A percentile compares a stretch with the other conserved stretches of the same genome.
phyloP scores from a whole-genome alignment of 2,329 filamentous ascomycete genomes.

The Talaromyces sp. region DNA sequence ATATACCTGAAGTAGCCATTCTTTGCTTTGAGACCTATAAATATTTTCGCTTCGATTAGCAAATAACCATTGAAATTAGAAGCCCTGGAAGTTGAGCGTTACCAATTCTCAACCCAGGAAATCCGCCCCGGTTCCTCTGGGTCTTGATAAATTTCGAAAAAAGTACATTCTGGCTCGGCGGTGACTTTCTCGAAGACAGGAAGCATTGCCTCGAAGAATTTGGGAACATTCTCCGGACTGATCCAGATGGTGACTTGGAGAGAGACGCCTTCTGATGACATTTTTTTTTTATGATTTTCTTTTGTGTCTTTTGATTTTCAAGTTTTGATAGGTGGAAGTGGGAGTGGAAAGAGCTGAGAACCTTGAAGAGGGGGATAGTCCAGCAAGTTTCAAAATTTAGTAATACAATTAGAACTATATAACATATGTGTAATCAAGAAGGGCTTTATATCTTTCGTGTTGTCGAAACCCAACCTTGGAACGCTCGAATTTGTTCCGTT shows the following conservation, averaged over 20 bases:
- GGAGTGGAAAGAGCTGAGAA: too few species aligned
- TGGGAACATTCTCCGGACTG: constrained; percentile 21
- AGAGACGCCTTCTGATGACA: neutral
- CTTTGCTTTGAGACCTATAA: neutral
- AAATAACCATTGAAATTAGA: neutral
- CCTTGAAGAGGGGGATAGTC: too few species aligned
- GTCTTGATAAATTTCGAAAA: constrained; percentile 41
- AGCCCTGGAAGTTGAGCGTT: neutral
- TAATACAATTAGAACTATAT: too few species aligned
- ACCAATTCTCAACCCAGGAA: constrained; percentile 43
- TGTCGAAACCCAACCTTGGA: too few species aligned
- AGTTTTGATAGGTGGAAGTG: too few species aligned
- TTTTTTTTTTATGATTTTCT: too few species aligned
- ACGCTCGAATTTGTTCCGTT: too few species aligned
- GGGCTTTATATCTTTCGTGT: too few species aligned
- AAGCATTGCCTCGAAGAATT: constrained; percentile 33
- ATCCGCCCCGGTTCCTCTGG: constrained; percentile 35
- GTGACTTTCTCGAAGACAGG: constrained; percentile 38
- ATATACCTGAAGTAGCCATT: constrained; percentile 6
- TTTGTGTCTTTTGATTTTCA: too few species aligned
- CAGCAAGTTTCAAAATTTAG: too few species aligned
- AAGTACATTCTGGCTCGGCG: constrained; percentile 42
- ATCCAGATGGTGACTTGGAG: constrained; percentile 7
- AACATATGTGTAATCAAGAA: too few species aligned
- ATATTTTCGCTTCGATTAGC: neutral